Evolutionary conservation across 495 filamentous ascomycete species (phyloP).

Genomic region (Sordaria brevicollis): DNA sequence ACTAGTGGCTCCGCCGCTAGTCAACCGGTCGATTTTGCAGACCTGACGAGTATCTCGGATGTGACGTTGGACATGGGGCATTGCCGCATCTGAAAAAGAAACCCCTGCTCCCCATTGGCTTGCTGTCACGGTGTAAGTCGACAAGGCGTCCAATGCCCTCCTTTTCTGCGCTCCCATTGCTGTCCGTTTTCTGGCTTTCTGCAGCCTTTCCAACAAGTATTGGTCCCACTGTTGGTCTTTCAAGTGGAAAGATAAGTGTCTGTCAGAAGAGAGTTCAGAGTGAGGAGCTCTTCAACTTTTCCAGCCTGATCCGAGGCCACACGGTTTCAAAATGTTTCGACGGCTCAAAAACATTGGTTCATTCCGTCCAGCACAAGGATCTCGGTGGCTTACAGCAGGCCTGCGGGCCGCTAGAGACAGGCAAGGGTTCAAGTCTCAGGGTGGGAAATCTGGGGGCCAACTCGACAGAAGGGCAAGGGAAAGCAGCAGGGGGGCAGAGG

Average conservation of each 20-base stretch:
- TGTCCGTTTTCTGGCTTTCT: not conserved
- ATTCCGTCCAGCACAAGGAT: not conserved
- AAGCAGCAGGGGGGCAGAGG: not conserved
- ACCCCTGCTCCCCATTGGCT: not conserved
- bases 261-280: not conserved
- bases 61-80: slow-evolving; percentile 1
- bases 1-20: too few species aligned
- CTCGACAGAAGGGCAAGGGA: not conserved
- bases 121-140: not conserved
- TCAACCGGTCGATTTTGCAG: too few species aligned
- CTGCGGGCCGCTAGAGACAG: not conserved
- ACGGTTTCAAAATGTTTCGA: not conserved
- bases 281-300: not conserved
- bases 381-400: not conserved
- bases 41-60: too few species aligned
- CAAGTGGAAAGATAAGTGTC: not conserved
- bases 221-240: not conserved
- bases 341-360: not conserved
- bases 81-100: not conserved
- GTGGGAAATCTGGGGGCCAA: not conserved
- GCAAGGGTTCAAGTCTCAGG: not conserved
- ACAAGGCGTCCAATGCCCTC: not conserved
- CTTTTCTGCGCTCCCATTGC: not conserved
- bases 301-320: not conserved
- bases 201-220: not conserved